Evolutionary conservation across 805 yeast genomes (phyloP), one percentile per base, ranked within the genome.

Genomic region (Suhomyces kilbournensis): DNA sequence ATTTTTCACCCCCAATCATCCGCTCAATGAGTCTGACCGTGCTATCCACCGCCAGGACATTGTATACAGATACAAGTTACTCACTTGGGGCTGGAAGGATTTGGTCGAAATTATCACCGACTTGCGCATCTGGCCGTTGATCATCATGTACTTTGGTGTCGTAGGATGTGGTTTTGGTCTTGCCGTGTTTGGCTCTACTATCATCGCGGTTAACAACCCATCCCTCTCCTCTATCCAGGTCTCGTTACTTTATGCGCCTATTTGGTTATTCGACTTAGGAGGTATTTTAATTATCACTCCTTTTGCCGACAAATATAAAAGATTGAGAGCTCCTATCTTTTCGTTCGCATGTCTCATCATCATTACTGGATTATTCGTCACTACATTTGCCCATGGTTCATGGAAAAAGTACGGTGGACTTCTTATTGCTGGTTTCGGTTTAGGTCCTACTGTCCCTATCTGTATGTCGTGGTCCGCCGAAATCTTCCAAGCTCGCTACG

Each of bases 121-220:
- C 64, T 62, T 78, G 44, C 76, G 94, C 57, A 75, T 86, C 42
- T 89, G 92, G 92, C 94, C 96, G 1, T 68, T 90, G 53, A 74
- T 88, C 44, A 75, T 90, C 70, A 90, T 90, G 96, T 90, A 90
- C 70, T 90, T 90, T 65, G 97, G 96, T 15, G 96, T 88, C 19
- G 96, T 90, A 23, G 97, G 96, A 46, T 83, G 90, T n/a, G 97
- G 97, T 1, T 85, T 79, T 62, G 97, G 96, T 30, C 72, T 90
- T 47, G 91, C 91, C 30, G 93, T 86, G 19, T 90, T 86, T 68
- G 96, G 92, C 4, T 85, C 96, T 3, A 84, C 93, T 7, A 81
- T 90, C 58, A 85, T 90, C 60, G 68, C 76, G 47, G 79, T 80
- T 4, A 83, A 85, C 56, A 83, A 88, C 64, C 85, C 93, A 2